Base-by-base conservation (phyloP, 176 grass and related monocot genomes). In the Rhipidocladum racemiflorum region DNA sequence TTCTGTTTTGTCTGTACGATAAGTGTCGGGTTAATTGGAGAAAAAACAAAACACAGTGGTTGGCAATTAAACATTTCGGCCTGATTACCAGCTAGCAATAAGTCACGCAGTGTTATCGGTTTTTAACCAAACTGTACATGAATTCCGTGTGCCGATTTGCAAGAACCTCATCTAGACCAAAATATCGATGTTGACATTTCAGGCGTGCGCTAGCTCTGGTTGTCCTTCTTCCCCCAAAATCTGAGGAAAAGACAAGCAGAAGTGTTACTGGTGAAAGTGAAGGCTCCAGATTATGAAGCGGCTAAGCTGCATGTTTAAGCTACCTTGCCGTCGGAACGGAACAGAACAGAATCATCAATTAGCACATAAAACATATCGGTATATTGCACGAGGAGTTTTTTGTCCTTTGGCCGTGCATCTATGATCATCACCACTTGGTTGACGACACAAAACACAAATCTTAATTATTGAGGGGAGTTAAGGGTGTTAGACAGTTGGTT, bases 311-410 rank as follows among this genome's bases (percentile, higher is more conserved):
- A 23, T 23, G 21, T 0, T 55, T 17, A 50, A 20, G 17, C 17
- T 38, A n/a, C n/a, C n/a, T n/a, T n/a, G n/a, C n/a, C n/a, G n/a
- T n/a, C n/a, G n/a, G n/a, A n/a, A n/a, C 9, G 10, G 9, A 65
- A 39, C 59, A 75, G 61, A 80, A 81, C 50, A 49, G 36, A 60
- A 2, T 56, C 72, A 34, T 40, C 56, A 34, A 39, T 87, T 45
- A 81, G 61, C 61, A 50, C n/a, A 55, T 25, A 87, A 68, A 80
- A 4, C 28, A 75, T 56, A 16, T 48, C 32, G 25, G 48, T 24
- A 45, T 76, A 45, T 76, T 23, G 54, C 78, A n/a, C 65, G 4
- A 25, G 17, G 28, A 38, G 9, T n/a, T n/a, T n/a, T n/a, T 42
- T 36, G 43, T 29, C 46, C 1, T 4, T 39, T 69, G 25, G 46